phyloP scores from a whole-genome alignment of 2,329 filamentous ascomycete species.

The Chrysoporthe puriensis region DNA sequence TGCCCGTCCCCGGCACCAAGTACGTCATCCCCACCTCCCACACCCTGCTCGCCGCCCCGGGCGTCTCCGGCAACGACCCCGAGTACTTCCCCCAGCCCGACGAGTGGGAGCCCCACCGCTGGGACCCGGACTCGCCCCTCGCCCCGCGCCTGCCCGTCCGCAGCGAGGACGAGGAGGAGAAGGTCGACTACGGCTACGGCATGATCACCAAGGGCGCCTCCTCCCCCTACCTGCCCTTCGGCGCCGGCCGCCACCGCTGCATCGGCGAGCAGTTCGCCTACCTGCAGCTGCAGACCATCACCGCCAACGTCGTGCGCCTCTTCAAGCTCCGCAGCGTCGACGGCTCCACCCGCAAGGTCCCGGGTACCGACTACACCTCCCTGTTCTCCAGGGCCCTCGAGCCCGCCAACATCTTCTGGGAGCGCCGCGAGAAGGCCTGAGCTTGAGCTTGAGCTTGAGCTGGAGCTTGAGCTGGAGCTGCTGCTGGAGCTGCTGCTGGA shows the following conservation, averaged over 20 bases:
- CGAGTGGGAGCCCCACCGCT: constrained; percentile 88
- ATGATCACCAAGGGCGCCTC: constrained; percentile 87
- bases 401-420: constrained; percentile 75
- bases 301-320: constrained; percentile 73
- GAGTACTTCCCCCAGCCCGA: constrained; percentile 81
- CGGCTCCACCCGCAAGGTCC: constrained; percentile 65
- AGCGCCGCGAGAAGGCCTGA: constrained; percentile 59
- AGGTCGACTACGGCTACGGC: constrained; percentile 92
- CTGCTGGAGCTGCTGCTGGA: too few species aligned
- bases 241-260: constrained; percentile 88
- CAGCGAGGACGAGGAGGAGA: constrained; percentile 66
- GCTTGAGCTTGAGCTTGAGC: too few species aligned
- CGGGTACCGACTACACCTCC: constrained; percentile 70
- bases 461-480: too few species aligned
- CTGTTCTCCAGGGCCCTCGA: constrained; percentile 75
- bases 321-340: constrained; percentile 81
- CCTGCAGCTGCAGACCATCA: constrained; percentile 85
- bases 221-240: constrained; percentile 92
- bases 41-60: constrained; percentile 81
- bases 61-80: constrained; percentile 73
- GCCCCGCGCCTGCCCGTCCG: constrained; percentile 49
- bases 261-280: constrained; percentile 98
- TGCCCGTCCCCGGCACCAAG: constrained; percentile 80
- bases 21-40: constrained; percentile 82
- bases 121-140: constrained; percentile 69